Base-by-base conservation (phyloP, 768 basidiomycete genomes). In the Trametes coccinea region DNA sequence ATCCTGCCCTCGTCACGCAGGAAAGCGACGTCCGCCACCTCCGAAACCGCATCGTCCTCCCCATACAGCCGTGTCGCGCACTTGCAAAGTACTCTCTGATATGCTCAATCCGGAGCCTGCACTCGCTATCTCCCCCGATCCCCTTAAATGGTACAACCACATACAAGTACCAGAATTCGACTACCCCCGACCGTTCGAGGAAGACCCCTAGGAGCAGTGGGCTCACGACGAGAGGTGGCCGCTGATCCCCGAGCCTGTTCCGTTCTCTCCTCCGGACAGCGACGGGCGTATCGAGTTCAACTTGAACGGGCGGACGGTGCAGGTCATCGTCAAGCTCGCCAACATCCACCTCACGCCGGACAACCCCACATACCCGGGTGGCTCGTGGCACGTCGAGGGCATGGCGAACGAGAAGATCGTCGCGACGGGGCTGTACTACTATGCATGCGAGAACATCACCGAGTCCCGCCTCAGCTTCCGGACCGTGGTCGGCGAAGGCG, bases 261-360 rank as follows among this genome's bases (percentile, higher is more conserved):
- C 60, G 11, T 65, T 61, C 52, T 17, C 44, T 2, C 64, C 64
- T 14, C 57, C 48, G 5, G 5, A 2, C n/a, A 29, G 9, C 39
- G 49, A 31, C 14, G 41, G 14, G 11, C 51, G 49, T 44, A 43
- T 52, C 41, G 48, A 53, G 22, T 37, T 48, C 37, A 37, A 37
- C 8, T 46, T 54, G 9, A 14, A 31, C 16, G 71, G 65, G 6
- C 56, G 63, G 27, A 65, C 51, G 1, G 37, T 76, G 1, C 74
- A 75, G 41, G 75, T 81, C 47, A 74, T 72, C 33, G 9, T 17
- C 5, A 31, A 31, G 30, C 50, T 51, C 34, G 34, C 34, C 22
- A 46, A 46, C 22, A 27, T 46, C 34, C 22, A 22, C 22, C 22
- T 22, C 22, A 22, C 0, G 22, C 22, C 22, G 22, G 22, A 22